Conservation (phyloP, 2,329 filamentous ascomycete species). For the Verticillium zaregamsianum region DNA sequence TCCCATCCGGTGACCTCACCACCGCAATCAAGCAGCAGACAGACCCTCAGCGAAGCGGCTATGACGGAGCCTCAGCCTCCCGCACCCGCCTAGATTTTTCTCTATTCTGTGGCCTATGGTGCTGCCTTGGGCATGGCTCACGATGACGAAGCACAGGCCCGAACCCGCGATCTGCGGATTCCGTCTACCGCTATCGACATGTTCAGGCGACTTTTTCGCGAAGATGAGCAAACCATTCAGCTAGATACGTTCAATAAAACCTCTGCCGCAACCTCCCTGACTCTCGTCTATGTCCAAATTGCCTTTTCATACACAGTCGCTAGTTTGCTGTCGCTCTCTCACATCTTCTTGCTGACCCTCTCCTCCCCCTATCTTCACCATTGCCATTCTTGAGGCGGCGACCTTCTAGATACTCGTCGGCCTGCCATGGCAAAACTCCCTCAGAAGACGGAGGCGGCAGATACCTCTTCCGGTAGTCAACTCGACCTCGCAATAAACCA, state of each 20-base stretch:
- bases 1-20: background rate
- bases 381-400: too few relatives aligned
- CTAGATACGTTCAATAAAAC: background rate
- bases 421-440: background rate
- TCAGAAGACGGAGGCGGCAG: slow-evolving; percentile 14
- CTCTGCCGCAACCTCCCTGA: background rate
- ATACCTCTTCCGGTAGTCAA: slow-evolving; percentile 5
- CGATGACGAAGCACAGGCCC: background rate
- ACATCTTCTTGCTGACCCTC: background rate
- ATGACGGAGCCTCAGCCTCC: background rate
- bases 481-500: slow-evolving; percentile 12
- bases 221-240: background rate
- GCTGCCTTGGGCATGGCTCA: background rate
- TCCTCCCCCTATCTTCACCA: background rate
- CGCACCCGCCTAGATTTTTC: background rate
- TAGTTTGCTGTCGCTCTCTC: background rate
- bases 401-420: background rate
- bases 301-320: background rate
- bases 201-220: background rate
- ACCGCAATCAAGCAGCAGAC: background rate
- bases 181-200: background rate
- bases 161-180: background rate
- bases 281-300: background rate
- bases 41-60: background rate
- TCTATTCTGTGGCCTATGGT: background rate